Conservation (phyloP, 148 eudicot genomes). For the Rhododendron ferrugineum region DNA sequence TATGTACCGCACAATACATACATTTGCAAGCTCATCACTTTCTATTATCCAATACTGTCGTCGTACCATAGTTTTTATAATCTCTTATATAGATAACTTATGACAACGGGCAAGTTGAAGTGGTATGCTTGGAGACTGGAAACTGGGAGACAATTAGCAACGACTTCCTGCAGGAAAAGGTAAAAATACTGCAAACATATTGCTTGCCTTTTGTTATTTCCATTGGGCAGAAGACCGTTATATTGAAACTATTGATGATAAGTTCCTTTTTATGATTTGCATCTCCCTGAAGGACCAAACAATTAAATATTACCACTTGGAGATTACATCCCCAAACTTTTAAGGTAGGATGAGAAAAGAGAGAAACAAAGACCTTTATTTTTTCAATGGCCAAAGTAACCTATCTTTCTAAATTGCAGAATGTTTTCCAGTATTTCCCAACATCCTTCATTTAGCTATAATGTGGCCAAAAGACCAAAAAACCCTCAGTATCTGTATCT, state of each 20-base stretch:
- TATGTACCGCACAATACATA: neutral
- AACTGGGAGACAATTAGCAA: constrained; percentile 15
- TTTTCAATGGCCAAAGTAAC: neutral
- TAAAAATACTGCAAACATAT: neutral
- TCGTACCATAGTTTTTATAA: neutral
- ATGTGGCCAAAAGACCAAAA: neutral
- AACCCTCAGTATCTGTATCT: neutral
- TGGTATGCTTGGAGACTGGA: constrained; percentile 13
- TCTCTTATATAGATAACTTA: constrained; percentile 9
- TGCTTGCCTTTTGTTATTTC: neutral
- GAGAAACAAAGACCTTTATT: neutral
- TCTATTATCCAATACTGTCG: neutral
- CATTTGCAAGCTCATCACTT: neutral
- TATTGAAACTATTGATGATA: neutral
- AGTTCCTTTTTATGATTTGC: constrained; percentile 5
- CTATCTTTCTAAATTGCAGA: neutral
- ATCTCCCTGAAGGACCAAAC: neutral
- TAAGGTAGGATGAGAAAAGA: neutral
- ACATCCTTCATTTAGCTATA: neutral
- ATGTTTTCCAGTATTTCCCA: neutral
- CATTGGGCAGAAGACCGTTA: neutral
- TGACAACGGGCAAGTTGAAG: constrained; percentile 18
- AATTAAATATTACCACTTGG: neutral
- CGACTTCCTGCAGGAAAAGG: constrained; percentile 11
- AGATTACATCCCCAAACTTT: neutral